Evolutionary conservation across 768 basidiomycete species (phyloP).

Genomic region (Cantharellus cinnabarinus): DNA sequence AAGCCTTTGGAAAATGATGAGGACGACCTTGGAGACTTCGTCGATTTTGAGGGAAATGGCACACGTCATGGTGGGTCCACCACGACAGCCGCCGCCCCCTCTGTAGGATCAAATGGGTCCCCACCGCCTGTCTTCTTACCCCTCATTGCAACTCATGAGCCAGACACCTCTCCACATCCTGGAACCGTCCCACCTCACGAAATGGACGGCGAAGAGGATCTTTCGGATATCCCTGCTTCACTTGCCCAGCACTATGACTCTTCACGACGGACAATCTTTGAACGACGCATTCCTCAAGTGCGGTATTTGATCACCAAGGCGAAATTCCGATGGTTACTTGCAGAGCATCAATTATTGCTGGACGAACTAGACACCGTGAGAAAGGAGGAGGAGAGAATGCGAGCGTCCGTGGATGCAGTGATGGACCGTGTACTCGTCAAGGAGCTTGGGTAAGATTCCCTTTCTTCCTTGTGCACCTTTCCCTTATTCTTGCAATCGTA

Average conservation of each 20-base stretch:
- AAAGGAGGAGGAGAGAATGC: constrained; percentile 3
- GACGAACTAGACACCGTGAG: constrained; percentile 2
- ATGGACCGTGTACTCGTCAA: not conserved
- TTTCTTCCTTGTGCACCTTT: too few relatives aligned
- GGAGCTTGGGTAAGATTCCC: constrained; percentile 4
- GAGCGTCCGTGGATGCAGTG: constrained; percentile 3
- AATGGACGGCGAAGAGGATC: too few relatives aligned
- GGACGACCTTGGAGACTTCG: not conserved
- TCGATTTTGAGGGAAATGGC: not conserved
- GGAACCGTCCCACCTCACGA: too few relatives aligned
- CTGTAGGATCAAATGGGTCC: not conserved
- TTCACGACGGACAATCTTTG: not conserved
- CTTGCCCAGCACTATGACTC: not conserved
- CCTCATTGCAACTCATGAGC: not conserved
- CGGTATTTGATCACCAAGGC: constrained; percentile 5
- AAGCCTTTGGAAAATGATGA: not conserved
- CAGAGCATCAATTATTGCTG: constrained; percentile 5
- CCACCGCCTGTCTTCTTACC: not conserved
- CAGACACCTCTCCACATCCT: not conserved
- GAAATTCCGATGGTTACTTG: constrained; percentile 6
- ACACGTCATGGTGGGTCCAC: not conserved
- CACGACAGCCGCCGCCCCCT: not conserved
- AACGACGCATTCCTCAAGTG: not conserved
- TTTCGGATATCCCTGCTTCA: not conserved
- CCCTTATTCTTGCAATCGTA: too few relatives aligned